phyloP scores from a whole-genome alignment of 768 basidiomycete genomes.

The Mycena filopes region DNA sequence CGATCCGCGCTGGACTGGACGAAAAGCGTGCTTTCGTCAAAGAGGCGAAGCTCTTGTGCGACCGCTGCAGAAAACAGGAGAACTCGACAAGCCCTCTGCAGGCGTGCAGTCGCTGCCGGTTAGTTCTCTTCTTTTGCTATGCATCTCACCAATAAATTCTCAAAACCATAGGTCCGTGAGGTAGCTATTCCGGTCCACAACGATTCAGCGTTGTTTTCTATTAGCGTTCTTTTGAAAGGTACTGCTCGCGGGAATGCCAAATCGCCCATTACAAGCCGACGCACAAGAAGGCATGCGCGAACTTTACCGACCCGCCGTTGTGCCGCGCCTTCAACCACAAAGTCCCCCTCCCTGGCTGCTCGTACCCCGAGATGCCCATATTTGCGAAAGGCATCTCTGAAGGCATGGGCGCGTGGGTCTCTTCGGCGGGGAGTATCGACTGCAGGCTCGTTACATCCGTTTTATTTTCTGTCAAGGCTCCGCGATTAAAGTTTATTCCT shows the following conservation, averaged over 20 bases:
- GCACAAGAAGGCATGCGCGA: conserved; percentile 27
- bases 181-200: not conserved
- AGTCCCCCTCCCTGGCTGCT: conserved; percentile 20
- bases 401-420: conserved; percentile 30
- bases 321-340: conserved; percentile 28
- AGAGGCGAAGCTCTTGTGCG: conserved; percentile 22
- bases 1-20: conserved; percentile 16
- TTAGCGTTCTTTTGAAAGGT: conserved; percentile 4
- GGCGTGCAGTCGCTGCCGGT: conserved; percentile 28
- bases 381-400: conserved; percentile 13
- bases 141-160: not conserved
- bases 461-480: not conserved
- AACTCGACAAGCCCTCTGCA: conserved; percentile 15
- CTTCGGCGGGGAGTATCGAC: conserved; percentile 18
- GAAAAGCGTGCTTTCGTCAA: conserved; percentile 17
- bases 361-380: conserved; percentile 20
- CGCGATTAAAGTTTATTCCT: no score
- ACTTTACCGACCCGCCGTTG: conserved; percentile 23
- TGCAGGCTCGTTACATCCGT: conserved; percentile 13
- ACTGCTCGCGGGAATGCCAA: conserved; percentile 30
- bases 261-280: conserved; percentile 19
- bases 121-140: not conserved
- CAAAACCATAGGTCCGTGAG: conserved; percentile 19
- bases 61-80: conserved; percentile 22
- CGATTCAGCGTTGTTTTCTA: not conserved